phyloP scores from a whole-genome alignment of 805 yeast species.

The Barnettozyma vustinii region DNA sequence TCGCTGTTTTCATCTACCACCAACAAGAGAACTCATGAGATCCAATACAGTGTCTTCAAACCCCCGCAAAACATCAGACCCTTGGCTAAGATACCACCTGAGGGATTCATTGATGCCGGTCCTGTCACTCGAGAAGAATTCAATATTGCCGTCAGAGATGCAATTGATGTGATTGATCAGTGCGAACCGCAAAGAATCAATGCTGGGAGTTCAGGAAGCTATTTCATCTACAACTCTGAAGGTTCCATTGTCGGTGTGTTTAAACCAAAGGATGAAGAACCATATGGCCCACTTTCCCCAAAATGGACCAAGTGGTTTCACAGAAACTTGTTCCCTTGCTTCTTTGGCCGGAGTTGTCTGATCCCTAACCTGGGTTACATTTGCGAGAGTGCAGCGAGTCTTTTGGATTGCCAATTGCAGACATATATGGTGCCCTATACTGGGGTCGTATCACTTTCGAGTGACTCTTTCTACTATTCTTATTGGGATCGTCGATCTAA shows the following conservation, averaged over 20 bases:
- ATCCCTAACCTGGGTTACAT: slow-evolving; percentile 70
- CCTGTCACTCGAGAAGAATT: slow-evolving; percentile 29
- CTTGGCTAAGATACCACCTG: slow-evolving; percentile 24
- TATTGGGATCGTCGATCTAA: slow-evolving; percentile 36
- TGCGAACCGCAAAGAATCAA: slow-evolving; percentile 48
- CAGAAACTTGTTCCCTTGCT: slow-evolving; percentile 69
- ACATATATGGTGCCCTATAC: slow-evolving; percentile 63
- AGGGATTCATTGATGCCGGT: slow-evolving; percentile 25
- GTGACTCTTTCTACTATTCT: slow-evolving; percentile 38
- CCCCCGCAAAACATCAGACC: slow-evolving; percentile 31
- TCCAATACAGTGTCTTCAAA: slow-evolving; percentile 52
- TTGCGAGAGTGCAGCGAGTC: slow-evolving; percentile 66
- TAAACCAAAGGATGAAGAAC: slow-evolving; percentile 78
- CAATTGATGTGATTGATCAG: slow-evolving; percentile 39
- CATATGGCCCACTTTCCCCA: slow-evolving; percentile 72
- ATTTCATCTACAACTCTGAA: slow-evolving; percentile 42
- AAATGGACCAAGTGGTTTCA: slow-evolving; percentile 81
- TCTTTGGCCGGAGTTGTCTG: slow-evolving; percentile 67
- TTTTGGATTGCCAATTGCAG: slow-evolving; percentile 55
- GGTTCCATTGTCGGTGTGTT: slow-evolving; percentile 51
- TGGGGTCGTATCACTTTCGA: slow-evolving; percentile 38
- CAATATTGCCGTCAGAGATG: slow-evolving; percentile 35
- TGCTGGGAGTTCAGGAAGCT: slow-evolving; percentile 68
- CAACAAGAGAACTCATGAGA: slow-evolving; percentile 31
- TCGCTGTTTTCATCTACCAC: slow-evolving; percentile 23